Evolutionary conservation across 352 stramenopile genomes (phyloP), one percentile per base, ranked within the genome.

Genomic region (Globisporangium splendens): DNA sequence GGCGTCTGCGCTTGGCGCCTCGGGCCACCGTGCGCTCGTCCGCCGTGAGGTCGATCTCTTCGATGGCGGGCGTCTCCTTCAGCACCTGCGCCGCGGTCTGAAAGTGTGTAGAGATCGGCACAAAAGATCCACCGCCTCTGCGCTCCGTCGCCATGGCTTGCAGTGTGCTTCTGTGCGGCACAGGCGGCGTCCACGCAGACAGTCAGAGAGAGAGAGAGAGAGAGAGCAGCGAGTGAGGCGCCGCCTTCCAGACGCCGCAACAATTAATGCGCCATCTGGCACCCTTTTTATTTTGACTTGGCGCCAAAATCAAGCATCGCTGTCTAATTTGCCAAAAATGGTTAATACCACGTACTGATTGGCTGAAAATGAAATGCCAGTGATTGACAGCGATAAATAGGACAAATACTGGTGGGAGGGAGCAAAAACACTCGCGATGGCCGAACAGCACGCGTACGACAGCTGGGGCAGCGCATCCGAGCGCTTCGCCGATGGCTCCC

Each of bases 391-490:
- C 8, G 46, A 12, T 21, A 14, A 8, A 2, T 22, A 24, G 14
- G 18, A 10, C 33, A 22, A 24, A 8, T 52, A 13, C 8, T 50
- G 44, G 8, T 8, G 3, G 35, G 42, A 49, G 10, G 20, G 52
- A 7, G 12, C 43, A 22, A 22, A 21, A 24, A 5, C 8, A 44
- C 4, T 22, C n/a, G n/a, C n/a, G n/a, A 65, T 65, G 63, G 66
- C 65, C 50, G 61, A 71, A 17, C 53, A 62, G 33, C 61, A 71
- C 56, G 73, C 67, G 50, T 93, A 95, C 64, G 82, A 95, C 43
- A 91, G 82, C 59, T 95, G 86, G 86, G 81, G 86, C 35, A 80
- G 67, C 63, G 70, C 76, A 11, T 68, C 59, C 47, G 80, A 92
- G 48, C 78, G 72, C 57, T 93, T 93, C 61, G 72, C 72, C 11